A percentile compares a stretch with the other conserved stretches of the same genome.
Conservation (phyloP, 768 basidiomycete species). For the Inosperma sp. region DNA sequence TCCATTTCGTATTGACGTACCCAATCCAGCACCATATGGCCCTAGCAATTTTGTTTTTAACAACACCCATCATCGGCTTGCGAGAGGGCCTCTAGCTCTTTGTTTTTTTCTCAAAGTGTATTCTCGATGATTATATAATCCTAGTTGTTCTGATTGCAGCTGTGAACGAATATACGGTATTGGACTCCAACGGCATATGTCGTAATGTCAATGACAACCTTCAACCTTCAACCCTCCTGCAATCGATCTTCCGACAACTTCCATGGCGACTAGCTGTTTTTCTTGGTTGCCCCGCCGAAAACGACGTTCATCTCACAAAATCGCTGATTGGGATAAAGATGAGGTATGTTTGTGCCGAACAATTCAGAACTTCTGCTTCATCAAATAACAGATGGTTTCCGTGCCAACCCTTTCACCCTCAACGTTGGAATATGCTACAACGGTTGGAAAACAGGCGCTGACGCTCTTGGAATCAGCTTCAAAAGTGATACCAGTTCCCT, state of each 20-base stretch:
- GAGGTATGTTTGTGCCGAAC: neutral
- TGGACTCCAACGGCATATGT: too few species aligned
- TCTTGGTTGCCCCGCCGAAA: neutral
- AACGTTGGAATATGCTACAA: conserved; percentile 4
- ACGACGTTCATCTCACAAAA: neutral
- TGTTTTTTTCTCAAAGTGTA: too few species aligned
- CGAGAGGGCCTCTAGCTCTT: too few species aligned
- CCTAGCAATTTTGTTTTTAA: neutral
- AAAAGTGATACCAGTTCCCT: conserved; percentile 13
- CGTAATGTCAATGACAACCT: too few species aligned
- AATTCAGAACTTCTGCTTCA: neutral
- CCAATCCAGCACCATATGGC: neutral
- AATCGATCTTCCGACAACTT: neutral
- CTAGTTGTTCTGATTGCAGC: too few species aligned
- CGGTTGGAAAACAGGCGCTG: conserved; percentile 9
- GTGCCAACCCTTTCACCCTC: neutral
- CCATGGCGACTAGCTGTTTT: neutral
- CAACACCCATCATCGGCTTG: neutral
- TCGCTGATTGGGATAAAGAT: neutral
- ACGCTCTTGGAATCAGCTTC: conserved; percentile 9
- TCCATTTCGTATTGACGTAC: neutral
- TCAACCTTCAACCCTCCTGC: too few species aligned
- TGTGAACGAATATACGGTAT: too few species aligned
- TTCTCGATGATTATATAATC: too few species aligned
- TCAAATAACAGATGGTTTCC: neutral